Conservation (phyloP, 2,329 filamentous ascomycete genomes). For the Stachybotrys chlorohalonatus region DNA sequence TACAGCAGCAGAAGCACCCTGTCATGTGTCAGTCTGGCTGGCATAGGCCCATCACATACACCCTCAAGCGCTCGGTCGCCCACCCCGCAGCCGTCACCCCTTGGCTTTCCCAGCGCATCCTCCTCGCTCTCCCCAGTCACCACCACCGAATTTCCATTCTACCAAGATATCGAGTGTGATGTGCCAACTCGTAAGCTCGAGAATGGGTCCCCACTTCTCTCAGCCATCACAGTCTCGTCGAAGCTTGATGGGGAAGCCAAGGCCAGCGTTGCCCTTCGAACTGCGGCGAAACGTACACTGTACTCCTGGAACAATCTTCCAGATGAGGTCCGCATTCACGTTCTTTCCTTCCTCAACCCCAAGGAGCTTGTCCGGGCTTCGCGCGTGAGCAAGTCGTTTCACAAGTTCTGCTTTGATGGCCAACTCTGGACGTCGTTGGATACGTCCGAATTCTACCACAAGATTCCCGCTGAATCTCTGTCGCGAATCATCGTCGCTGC, state of each 20-base stretch:
- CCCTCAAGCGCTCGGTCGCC: constrained; percentile 16
- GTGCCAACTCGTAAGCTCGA: constrained; percentile 47
- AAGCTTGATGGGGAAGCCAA: constrained; percentile 17
- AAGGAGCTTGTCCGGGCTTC: constrained; percentile 76
- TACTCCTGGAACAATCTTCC: constrained; percentile 79
- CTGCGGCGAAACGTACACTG: constrained; percentile 27
- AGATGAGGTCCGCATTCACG: constrained; percentile 68
- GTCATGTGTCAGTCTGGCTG: constrained; percentile 46
- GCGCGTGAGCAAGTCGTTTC: constrained; percentile 66
- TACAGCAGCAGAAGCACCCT: constrained; percentile 47
- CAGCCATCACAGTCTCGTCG: constrained; percentile 42
- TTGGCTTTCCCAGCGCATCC: constrained; percentile 23
- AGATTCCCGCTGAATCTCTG: constrained; percentile 76
- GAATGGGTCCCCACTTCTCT: constrained; percentile 29
- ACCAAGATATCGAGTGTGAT: constrained; percentile 34
- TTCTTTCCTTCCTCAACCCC: constrained; percentile 68
- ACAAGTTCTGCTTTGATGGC: constrained; percentile 83
- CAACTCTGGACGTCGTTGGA: constrained; percentile 87
- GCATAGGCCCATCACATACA: constrained; percentile 20
- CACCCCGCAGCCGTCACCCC: constrained; percentile 31
- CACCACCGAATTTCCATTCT: constrained; percentile 27
- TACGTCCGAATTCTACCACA: constrained; percentile 74
- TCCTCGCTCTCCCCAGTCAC: constrained; percentile 30
- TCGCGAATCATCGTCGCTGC: constrained; percentile 77
- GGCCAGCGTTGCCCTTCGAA: constrained; percentile 7